Percentiles rank a stretch among this genome's conserved stretches.
Conservation (phyloP, 352 stramenopile species). For the Phytophthora idaei region DNA sequence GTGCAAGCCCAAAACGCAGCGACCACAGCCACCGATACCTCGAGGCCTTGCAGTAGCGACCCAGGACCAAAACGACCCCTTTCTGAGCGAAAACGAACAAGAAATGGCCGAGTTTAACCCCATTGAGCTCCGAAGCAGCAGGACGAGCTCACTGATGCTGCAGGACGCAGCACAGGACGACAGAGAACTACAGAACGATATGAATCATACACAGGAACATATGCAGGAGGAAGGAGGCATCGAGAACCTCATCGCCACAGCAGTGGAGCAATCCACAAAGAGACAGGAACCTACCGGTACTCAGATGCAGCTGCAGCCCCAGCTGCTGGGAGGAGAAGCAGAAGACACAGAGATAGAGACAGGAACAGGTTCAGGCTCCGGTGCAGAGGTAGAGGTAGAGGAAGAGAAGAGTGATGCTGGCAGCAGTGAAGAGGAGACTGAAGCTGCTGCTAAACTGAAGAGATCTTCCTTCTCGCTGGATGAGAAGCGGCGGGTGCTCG, state of each 20-base stretch:
- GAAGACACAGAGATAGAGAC: conserved; percentile 6
- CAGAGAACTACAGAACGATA: not conserved
- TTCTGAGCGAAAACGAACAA: conserved; percentile 11
- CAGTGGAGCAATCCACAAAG: conserved; percentile 17
- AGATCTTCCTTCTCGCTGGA: conserved; percentile 26
- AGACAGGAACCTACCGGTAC: not conserved
- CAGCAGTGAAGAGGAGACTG: conserved; percentile 10
- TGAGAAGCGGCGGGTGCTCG: conserved; percentile 32
- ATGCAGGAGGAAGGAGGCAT: conserved; percentile 14
- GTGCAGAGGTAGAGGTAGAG: not conserved
- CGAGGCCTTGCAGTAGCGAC: conserved; percentile 12
- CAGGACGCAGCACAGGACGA: conserved; percentile 2
- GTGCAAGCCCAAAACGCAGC: conserved; percentile 11
- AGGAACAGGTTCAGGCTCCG: not conserved
- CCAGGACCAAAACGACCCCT: conserved; percentile 9
- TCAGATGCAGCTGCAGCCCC: not conserved
- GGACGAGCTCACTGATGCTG: not conserved
- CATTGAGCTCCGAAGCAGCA: conserved; percentile 10
- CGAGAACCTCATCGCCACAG: conserved; percentile 17
- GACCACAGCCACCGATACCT: conserved; percentile 9
- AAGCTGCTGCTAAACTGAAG: conserved; percentile 1
- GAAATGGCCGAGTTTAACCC: conserved; percentile 15
- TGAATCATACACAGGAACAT: conserved; percentile 1
- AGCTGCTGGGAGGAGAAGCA: not conserved
- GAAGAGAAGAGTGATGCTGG: not conserved